phyloP scores from a whole-genome alignment of 257 asterid species.

The Eucommia ulmoides region DNA sequence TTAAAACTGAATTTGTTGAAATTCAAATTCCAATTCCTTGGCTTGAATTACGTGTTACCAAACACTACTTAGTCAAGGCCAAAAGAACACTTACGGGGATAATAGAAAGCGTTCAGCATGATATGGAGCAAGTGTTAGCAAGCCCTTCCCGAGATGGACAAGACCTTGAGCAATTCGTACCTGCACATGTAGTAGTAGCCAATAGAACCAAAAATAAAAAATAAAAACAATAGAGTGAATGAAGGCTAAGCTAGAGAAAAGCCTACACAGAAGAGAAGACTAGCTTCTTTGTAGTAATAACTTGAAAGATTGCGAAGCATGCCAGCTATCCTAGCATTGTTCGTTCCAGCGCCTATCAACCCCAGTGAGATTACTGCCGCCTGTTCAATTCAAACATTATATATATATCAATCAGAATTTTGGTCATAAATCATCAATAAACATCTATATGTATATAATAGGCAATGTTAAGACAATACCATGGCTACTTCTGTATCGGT shows the following conservation, averaged over 20 bases:
- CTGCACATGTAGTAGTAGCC: constrained; percentile 24
- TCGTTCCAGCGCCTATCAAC: constrained; percentile 96
- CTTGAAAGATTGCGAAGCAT: constrained; percentile 96
- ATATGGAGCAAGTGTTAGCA: constrained; percentile 78
- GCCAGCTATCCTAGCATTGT: constrained; percentile 97
- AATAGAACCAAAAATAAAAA: not conserved
- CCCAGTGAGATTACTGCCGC: constrained; percentile 88
- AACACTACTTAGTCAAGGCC: too few species aligned
- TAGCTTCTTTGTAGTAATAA: constrained; percentile 93
- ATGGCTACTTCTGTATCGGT: constrained; percentile 94
- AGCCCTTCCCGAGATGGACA: constrained; percentile 83
- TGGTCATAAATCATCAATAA: not conserved
- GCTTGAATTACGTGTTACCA: too few species aligned
- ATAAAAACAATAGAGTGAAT: too few species aligned
- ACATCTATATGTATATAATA: too few species aligned
- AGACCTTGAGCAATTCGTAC: constrained; percentile 98
- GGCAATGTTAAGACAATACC: too few species aligned
- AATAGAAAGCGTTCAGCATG: constrained; percentile 72
- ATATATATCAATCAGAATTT: not conserved
- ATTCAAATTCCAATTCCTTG: not conserved
- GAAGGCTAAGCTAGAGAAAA: too few species aligned
- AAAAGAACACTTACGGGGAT: constrained; percentile 83
- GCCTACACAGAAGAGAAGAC: constrained; percentile 85
- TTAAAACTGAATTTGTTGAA: too few species aligned
- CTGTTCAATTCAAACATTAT: constrained; percentile 27